Conservation (phyloP, 495 filamentous ascomycete genomes). For the Neurospora sp. region DNA sequence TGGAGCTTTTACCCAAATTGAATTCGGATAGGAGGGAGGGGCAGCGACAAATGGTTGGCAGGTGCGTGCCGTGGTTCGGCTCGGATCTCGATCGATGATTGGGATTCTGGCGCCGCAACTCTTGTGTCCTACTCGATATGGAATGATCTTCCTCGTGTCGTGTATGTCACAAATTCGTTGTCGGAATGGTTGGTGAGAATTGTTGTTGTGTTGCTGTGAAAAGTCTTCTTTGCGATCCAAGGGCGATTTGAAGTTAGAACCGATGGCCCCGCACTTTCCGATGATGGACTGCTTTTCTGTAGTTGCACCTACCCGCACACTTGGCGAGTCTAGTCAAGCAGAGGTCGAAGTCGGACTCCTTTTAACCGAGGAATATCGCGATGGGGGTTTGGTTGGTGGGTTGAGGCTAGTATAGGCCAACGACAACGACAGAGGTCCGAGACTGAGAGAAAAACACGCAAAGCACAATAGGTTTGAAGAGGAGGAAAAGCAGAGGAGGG, state of each 20-base stretch:
- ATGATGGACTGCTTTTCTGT: background rate
- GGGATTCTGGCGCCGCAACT: background rate
- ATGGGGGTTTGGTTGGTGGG: background rate
- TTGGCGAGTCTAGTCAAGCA: background rate
- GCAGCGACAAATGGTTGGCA: background rate
- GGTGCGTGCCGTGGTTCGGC: background rate
- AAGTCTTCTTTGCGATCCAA: background rate
- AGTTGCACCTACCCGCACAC: background rate
- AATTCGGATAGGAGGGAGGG: background rate
- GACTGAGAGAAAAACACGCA: background rate
- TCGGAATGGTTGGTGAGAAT: background rate
- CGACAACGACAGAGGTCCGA: background rate
- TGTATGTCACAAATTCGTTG: background rate
- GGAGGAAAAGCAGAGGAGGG: conserved; percentile 10
- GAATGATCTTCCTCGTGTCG: background rate
- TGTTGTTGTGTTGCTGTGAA: background rate
- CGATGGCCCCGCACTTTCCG: background rate
- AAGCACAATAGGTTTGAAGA: conserved; percentile 2
- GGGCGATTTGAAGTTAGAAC: background rate
- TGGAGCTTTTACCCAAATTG: background rate
- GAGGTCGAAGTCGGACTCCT: background rate
- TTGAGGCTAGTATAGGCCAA: background rate
- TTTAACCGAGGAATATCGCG: background rate
- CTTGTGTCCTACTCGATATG: background rate
- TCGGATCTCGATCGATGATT: background rate